Evolutionary conservation across 768 basidiomycete species (phyloP), one percentile per base, ranked within the genome.

Genomic region (Russula foetens): DNA sequence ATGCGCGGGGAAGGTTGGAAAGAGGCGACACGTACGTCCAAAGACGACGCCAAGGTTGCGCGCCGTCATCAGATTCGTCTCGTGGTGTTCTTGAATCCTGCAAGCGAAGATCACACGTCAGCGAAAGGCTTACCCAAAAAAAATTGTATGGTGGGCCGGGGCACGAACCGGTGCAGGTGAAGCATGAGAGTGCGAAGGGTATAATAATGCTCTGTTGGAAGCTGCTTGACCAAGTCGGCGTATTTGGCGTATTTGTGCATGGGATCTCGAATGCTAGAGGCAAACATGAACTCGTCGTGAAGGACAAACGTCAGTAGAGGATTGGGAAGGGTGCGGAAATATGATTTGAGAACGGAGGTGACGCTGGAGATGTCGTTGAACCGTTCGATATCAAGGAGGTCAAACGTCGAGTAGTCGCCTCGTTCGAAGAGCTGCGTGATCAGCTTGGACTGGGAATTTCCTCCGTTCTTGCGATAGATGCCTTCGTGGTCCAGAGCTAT

Each of bases 281-380:
- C 88, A 33, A 79, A 71, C 65, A 97, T 86, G 70, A 98, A 96
- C 68, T 85, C 84, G 67, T 96, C 92, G 64, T 98, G 95, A 9
- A 97, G 80, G 56, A 89, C 88, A 69, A 85, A 91, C 1, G 97
- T 97, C 66, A 98, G 77, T 52, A 99, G 77, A 7, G 97, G 97
- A 53, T 88, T 81, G 17, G 96, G 95, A 39, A 99, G 76, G n/a
- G 85, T 79, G 29, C 97, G 84, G 81, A 99, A 91, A 75, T 98
- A 98, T 38, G 86, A 90, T 77, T 99, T 98, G 69, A 99, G 79
- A 29, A 98, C 95, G 26, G 93, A 96, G 1, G 97, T 99, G 62
- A 98, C 85, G 62, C 92, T 93, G 71, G 90, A 93, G 61, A 99
- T 92, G 72, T 99, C 97, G 76, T 96, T 98, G 80, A 98, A 99